Evolutionary conservation across 2,329 filamentous ascomycete genomes (phyloP).

Genomic region (Neofusicoccum kwambonambiense): DNA sequence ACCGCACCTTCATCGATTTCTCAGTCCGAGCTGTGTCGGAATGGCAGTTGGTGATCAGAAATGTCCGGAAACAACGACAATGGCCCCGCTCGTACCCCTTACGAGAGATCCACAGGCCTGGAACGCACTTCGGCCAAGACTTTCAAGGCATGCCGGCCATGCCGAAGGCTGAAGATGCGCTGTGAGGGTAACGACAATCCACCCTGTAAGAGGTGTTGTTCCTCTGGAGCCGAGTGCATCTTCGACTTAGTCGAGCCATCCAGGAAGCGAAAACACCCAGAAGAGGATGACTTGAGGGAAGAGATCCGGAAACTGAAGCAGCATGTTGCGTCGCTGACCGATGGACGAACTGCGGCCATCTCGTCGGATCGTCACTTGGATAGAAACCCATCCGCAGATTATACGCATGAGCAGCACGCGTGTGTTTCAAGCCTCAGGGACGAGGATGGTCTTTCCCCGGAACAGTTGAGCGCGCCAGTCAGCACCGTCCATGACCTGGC

Average conservation of each 20-base stretch:
- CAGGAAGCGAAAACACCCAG: background rate
- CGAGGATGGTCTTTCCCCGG: background rate
- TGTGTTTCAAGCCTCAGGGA: background rate
- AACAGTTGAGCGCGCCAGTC: constrained; percentile 4
- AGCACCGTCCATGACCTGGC: background rate
- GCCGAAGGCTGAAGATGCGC: constrained; percentile 1
- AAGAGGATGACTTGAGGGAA: background rate
- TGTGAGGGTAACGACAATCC: background rate
- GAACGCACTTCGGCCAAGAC: background rate
- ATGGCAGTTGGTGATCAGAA: background rate
- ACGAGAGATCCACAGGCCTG: background rate
- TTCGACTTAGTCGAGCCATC: background rate
- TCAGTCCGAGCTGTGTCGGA: background rate
- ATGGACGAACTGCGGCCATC: background rate
- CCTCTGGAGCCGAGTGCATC: background rate
- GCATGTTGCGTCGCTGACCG: background rate
- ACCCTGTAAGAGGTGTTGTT: background rate
- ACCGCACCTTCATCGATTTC: too few species aligned
- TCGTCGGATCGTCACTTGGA: background rate
- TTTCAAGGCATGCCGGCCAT: constrained; percentile 7
- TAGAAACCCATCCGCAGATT: too few species aligned
- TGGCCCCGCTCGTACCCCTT: background rate
- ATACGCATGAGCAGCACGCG: background rate
- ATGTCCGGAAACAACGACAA: background rate
- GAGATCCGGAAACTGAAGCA: background rate